Evolutionary conservation across 305 asterid species (phyloP).

Genomic region (Fraxinus platypoda): DNA sequence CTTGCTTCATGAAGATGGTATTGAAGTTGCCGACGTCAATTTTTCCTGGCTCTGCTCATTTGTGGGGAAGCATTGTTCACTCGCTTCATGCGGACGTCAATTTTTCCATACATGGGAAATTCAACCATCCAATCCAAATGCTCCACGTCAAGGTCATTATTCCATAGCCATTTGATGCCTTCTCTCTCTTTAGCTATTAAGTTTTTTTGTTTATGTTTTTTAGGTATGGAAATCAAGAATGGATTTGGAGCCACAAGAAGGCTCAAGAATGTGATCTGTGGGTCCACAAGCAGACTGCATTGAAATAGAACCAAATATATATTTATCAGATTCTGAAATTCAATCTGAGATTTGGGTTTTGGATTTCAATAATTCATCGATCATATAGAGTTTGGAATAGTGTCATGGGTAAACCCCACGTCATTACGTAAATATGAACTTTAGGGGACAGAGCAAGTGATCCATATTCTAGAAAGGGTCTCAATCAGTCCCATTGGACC

Average conservation of each 20-base stretch:
- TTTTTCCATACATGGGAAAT: too few species aligned
- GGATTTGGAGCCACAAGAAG: too few species aligned
- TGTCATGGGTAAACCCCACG: not conserved
- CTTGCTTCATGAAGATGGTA: not conserved
- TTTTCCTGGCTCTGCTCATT: not conserved
- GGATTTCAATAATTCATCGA: not conserved
- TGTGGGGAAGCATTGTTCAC: not conserved
- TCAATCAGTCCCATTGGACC: not conserved
- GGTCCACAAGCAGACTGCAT: too few species aligned
- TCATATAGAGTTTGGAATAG: not conserved
- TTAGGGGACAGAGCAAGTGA: not conserved
- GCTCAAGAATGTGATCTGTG: too few species aligned
- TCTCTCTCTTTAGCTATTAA: too few species aligned
- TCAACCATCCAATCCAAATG: too few species aligned
- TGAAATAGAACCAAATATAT: too few species aligned
- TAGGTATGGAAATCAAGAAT: not conserved
- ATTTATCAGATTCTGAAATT: too few species aligned
- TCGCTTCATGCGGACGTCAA: not conserved
- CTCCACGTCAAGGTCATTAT: too few species aligned
- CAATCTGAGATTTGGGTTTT: too few species aligned
- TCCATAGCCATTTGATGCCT: too few species aligned
- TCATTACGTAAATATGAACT: not conserved
- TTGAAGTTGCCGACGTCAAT: too few species aligned
- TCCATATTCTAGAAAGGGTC: not conserved
- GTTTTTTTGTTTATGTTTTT: not conserved